These are phyloP conservation scores for Tetradesmus lagerheimii DNA, from an alignment of 139 green algal genomes.

Conservation along the genomic window DNA sequence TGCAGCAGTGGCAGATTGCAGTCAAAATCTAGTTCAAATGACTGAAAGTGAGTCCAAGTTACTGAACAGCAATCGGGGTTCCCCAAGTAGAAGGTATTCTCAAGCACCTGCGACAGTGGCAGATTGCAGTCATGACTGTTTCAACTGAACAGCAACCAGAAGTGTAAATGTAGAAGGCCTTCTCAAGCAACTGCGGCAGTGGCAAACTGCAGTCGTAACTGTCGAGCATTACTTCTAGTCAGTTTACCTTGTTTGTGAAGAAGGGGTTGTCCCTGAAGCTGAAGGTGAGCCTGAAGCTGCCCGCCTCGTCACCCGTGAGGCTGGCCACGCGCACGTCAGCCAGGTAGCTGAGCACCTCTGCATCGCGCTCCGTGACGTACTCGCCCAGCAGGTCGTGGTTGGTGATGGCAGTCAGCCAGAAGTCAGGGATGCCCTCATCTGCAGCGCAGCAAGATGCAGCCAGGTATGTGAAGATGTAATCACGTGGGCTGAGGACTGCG, in stretches of 20 bases:
- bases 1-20: not conserved
- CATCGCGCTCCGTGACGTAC: conserved; percentile 70
- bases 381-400: conserved; percentile 68
- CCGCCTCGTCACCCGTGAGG: conserved; percentile 63
- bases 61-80: too few relatives aligned
- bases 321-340: conserved; percentile 50
- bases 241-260: conserved; percentile 66
- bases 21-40: too few relatives aligned
- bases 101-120: not conserved
- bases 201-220: too few relatives aligned
- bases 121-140: too few relatives aligned
- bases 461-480: too few relatives aligned
- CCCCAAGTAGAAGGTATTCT: too few relatives aligned
- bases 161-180: conserved; percentile 86
- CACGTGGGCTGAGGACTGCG: too few relatives aligned
- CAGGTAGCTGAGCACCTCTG: conserved; percentile 36
- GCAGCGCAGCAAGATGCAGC: not conserved
- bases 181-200: conserved; percentile 57
- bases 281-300: conserved; percentile 70
- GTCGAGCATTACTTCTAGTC: too few relatives aligned
- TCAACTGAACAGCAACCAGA: too few relatives aligned
- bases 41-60: too few relatives aligned
- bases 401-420: conserved; percentile 70
- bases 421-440: conserved; percentile 67
- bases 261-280: conserved; percentile 65